Evolutionary conservation across 306 rosid genomes (phyloP).

Genomic region (Lathyrus oleraceus): DNA sequence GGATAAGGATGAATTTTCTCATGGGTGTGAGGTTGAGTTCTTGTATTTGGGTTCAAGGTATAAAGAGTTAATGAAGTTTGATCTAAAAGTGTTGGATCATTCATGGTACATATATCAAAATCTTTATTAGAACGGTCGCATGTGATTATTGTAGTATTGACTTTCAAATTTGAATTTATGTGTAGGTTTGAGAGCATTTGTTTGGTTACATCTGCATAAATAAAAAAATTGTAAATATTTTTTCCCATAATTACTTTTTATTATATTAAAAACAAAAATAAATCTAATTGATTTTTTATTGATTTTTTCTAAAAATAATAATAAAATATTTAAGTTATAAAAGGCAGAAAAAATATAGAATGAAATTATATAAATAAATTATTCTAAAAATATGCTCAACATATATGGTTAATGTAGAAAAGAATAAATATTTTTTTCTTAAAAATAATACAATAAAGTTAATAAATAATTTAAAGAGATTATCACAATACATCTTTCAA

Average conservation of each 20-base stretch:
- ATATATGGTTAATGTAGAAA: background rate
- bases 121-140: conserved; percentile 37
- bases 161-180: background rate
- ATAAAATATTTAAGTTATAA: background rate
- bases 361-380: background rate
- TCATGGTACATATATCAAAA: conserved; percentile 47
- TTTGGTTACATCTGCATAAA: conserved; percentile 25
- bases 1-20: conserved; percentile 53
- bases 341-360: background rate
- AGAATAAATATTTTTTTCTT: too few species aligned
- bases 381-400: background rate
- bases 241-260: background rate
- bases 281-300: too few species aligned
- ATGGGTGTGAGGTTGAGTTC: background rate
- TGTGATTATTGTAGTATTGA: background rate
- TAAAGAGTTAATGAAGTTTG: conserved; percentile 35
- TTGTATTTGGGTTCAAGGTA: conserved; percentile 1
- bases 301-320: too few species aligned
- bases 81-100: conserved; percentile 43
- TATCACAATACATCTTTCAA: background rate
- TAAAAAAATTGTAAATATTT: background rate
- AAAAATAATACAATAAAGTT: background rate
- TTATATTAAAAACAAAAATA: too few species aligned
- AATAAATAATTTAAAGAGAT: background rate
- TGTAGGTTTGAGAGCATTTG: background rate